Conservation (phyloP, 106 monocot species). For the Acorus calamus region DNA sequence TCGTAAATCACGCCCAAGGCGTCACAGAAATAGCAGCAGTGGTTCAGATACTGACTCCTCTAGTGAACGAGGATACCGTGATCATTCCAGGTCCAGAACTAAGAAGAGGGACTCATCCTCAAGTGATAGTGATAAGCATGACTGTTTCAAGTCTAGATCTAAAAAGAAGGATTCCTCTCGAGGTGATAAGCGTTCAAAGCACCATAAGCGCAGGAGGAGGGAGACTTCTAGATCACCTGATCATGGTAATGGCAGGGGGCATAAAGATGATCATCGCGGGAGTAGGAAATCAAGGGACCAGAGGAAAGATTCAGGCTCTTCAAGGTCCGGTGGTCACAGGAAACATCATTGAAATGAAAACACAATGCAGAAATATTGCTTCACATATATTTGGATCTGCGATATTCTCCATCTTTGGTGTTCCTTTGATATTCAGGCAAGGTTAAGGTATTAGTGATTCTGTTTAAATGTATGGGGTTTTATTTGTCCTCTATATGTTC, state of each 20-base stretch:
- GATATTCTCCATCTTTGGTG: no score
- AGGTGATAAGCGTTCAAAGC: conserved; percentile 23
- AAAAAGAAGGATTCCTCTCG: conserved; percentile 21
- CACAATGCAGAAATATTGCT: no score
- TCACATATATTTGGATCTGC: no score
- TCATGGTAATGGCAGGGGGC: conserved; percentile 1
- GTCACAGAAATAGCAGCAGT: conserved; percentile 8
- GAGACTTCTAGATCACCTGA: conserved; percentile 19
- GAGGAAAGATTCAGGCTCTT: conserved; percentile 8
- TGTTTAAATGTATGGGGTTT: no score
- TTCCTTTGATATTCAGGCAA: no score
- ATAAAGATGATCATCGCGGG: conserved; percentile 13
- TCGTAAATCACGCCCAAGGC: conserved; percentile 14
- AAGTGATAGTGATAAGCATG: conserved; percentile 23
- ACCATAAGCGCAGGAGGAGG: conserved; percentile 25
- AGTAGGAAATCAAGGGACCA: conserved; percentile 14
- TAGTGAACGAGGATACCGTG: conserved; percentile 7
- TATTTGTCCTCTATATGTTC: no score
- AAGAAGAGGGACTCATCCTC: conserved; percentile 21
- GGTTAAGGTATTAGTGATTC: no score
- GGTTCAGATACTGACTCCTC: conserved; percentile 33
- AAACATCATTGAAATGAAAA: conserved; percentile 2
- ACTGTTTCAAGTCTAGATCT: conserved; percentile 18
- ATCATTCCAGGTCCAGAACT: conserved; percentile 17
- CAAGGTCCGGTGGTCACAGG: not conserved